Evolutionary conservation across 345 rosid genomes (phyloP), one percentile per base, ranked within the genome.

Genomic region (Hirschfeldia incana): DNA sequence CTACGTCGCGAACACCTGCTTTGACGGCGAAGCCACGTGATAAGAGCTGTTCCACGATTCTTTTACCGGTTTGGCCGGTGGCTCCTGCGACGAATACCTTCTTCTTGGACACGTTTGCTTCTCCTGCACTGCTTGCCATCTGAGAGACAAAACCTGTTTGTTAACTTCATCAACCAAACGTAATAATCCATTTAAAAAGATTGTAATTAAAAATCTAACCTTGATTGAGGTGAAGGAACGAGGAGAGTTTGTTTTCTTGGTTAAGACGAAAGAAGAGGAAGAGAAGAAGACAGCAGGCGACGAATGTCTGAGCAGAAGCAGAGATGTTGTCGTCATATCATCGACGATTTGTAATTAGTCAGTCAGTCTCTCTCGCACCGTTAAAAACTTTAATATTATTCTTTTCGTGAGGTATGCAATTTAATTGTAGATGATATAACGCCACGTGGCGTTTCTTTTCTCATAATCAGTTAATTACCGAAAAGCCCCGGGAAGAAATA

Each of bases 31-130:
- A 94, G 73, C 97, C 98, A 85, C 84, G 89, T 0, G 94, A 87
- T 57, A 94, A 86, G 32, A 94, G 82, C 88, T 89, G 97, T 58
- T 89, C 90, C 4, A 94, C 92, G 16, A 94, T 85, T 73, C 97
- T 84, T 75, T 94, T 92, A 29, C 97, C 97, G 1, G 93, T 89
- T 72, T 85, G 86, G 5, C 98, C 97, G 0, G 97, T 87, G 0
- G 98, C 98, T 76, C 98, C 98, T 2, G 97, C 98, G 33, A 94
- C 98, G 73, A 94, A 90, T 8, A 92, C 84, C 44, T 84, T 94
- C 88, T 86, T 83, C 53, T 51, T 80, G 1, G 34, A 73, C 39
- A 53, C 80, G 2, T 65, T 26, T 1, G 30, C 75, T 72, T 36
- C 66, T 61, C 17, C 86, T 71, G 84, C 92, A 42, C 83, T 82